These are phyloP conservation scores for Heterobasidion parviporum DNA, from an alignment of 1,284 basidiomycete species.

Conservation along the genomic window DNA sequence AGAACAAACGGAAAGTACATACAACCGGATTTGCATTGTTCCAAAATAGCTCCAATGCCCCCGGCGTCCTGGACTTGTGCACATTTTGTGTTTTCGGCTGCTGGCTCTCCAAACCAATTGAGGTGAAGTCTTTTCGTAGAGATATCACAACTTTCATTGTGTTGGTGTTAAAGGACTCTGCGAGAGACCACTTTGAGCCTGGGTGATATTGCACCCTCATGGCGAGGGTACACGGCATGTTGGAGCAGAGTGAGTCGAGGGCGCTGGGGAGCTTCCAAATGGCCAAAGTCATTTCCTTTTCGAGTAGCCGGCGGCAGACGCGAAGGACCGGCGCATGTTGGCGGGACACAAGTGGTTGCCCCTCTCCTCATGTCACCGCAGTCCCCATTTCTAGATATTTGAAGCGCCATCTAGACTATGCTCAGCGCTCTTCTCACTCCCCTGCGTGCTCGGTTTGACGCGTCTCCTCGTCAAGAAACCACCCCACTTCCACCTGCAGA, in stretches of 20 bases:
- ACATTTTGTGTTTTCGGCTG: background rate
- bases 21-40: background rate
- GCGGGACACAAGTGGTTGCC: too few relatives aligned
- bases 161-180: background rate
- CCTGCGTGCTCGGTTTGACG: conserved; percentile 23
- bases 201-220: background rate
- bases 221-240: background rate
- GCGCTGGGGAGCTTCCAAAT: too few relatives aligned
- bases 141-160: background rate
- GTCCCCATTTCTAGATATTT: too few relatives aligned
- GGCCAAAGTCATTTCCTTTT: too few relatives aligned
- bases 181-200: background rate
- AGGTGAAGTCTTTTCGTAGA: background rate
- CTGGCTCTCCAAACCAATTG: background rate
- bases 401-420: conserved; percentile 13
- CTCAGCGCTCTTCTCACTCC: conserved; percentile 26
- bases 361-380: too few relatives aligned
- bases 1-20: background rate
- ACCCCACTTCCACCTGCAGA: conserved; percentile 17
- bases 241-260: background rate
- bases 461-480: conserved; percentile 9
- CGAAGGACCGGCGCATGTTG: too few relatives aligned
- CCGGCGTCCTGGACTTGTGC: background rate
- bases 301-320: too few relatives aligned
- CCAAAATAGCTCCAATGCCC: background rate